These are phyloP conservation scores for Cyberlindnera mycetangii DNA, from an alignment of 805 yeast genomes.

Conservation along the genomic window DNA sequence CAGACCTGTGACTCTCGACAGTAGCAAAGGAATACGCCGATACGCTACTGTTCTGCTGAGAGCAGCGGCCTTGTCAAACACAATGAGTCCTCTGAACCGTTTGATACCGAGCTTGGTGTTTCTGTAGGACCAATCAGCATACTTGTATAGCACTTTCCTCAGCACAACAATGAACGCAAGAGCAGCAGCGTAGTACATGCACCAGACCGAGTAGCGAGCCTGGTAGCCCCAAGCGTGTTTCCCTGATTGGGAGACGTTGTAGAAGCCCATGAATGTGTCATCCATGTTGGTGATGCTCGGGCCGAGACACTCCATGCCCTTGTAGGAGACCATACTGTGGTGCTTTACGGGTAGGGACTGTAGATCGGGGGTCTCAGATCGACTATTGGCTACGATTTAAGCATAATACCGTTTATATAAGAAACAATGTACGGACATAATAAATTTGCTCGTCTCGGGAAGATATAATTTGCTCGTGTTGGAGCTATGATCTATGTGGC, in stretches of 20 bases:
- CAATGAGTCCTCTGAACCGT: not conserved
- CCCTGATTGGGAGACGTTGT: conserved; percentile 16
- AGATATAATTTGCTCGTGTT: not conserved
- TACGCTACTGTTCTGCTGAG: conserved; percentile 32
- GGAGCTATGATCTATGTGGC: not conserved
- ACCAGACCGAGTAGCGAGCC: conserved; percentile 15
- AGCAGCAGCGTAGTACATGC: conserved; percentile 18
- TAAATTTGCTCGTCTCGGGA: not conserved
- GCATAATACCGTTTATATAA: not conserved
- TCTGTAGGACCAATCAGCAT: conserved; percentile 19
- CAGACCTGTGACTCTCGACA: conserved; percentile 37
- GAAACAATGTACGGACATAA: not conserved
- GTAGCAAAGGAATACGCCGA: conserved; percentile 30
- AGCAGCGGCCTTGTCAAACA: conserved; percentile 27
- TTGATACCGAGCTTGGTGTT: conserved; percentile 13
- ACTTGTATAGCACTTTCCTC: conserved; percentile 13
- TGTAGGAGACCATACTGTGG: conserved; percentile 15
- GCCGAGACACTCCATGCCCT: conserved; percentile 22
- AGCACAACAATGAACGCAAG: conserved; percentile 9
- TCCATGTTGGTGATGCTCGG: conserved; percentile 7
- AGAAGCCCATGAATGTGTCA: conserved; percentile 1
- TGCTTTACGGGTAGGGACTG: not conserved
- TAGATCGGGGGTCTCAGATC: too few species aligned
- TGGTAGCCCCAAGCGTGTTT: conserved; percentile 19
- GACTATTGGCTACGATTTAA: too few species aligned